phyloP scores from a whole-genome alignment of 116 monocot species.

The Zostera marina region DNA sequence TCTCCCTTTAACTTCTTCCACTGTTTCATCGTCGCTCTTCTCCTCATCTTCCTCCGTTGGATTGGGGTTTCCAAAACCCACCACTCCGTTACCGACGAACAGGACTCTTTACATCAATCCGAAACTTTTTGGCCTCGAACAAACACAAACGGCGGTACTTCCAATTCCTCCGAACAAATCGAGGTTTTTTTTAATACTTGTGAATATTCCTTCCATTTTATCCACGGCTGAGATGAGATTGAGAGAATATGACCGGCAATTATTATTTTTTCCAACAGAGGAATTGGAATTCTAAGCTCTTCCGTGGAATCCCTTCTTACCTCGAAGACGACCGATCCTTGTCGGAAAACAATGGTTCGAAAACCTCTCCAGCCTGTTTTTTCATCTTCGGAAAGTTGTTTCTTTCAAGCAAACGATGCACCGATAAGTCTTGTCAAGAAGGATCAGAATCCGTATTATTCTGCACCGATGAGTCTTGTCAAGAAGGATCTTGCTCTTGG shows the following conservation, averaged over 20 bases:
- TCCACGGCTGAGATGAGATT: too few relatives aligned
- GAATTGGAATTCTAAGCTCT: too few relatives aligned
- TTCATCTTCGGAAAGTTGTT: background rate
- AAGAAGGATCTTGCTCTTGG: conserved; percentile 74
- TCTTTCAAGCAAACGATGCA: background rate
- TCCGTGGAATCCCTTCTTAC: too few relatives aligned
- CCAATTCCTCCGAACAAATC: too few relatives aligned
- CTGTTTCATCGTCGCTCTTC: background rate
- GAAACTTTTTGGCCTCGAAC: conserved; percentile 16
- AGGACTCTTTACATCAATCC: conserved; percentile 46
- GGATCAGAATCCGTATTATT: conserved; percentile 1
- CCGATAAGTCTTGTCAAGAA: background rate
- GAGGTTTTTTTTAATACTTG: too few relatives aligned
- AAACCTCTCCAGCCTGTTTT: conserved; percentile 10
- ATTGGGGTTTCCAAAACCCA: conserved; percentile 2
- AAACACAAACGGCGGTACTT: background rate
- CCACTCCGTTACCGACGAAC: conserved; percentile 2
- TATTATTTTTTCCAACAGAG: too few relatives aligned
- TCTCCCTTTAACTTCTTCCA: background rate
- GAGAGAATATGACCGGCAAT: too few relatives aligned
- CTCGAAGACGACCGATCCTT: too few relatives aligned
- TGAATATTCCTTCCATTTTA: too few relatives aligned
- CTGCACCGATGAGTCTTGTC: conserved; percentile 45
- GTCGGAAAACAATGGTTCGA: background rate
- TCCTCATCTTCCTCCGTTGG: conserved; percentile 1